A percentile compares a stretch with the other conserved stretches of the same genome.
These are phyloP conservation scores for Neofusicoccum laricinum DNA, from an alignment of 2,329 filamentous ascomycete species.

Conservation along the genomic window DNA sequence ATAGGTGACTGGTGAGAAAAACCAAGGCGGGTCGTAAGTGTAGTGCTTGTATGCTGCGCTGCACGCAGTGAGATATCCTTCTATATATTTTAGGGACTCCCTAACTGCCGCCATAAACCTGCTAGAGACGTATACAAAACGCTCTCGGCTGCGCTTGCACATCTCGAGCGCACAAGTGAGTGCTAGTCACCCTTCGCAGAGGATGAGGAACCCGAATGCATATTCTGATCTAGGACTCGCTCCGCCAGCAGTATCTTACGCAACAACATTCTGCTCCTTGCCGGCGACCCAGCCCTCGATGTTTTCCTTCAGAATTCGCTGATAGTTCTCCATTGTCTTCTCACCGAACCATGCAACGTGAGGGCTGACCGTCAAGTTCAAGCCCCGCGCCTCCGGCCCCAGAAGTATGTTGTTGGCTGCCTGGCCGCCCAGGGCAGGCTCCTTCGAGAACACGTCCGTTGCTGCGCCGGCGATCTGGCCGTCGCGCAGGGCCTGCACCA, in stretches of 20 bases:
- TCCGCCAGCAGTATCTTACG: neutral
- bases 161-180: too few relatives aligned
- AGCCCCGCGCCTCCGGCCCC: constrained; percentile 40
- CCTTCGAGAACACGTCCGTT: constrained; percentile 50
- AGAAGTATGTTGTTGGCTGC: constrained; percentile 43
- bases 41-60: too few relatives aligned
- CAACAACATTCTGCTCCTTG: constrained; percentile 38
- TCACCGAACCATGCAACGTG: constrained; percentile 55
- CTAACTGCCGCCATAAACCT: too few relatives aligned
- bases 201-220: too few relatives aligned
- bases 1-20: too few relatives aligned
- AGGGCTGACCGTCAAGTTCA: constrained; percentile 52
- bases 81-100: too few relatives aligned
- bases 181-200: too few relatives aligned
- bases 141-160: too few relatives aligned
- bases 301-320: constrained; percentile 44
- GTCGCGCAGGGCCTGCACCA: constrained; percentile 45
- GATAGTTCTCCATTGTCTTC: constrained; percentile 47
- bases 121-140: too few relatives aligned
- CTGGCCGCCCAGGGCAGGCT: constrained; percentile 42
- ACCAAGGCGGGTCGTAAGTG: too few relatives aligned
- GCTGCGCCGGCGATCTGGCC: constrained; percentile 48
- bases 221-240: too few relatives aligned
- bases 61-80: too few relatives aligned
- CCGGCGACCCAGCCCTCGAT: constrained; percentile 46